Base-by-base conservation (phyloP, 2,329 filamentous ascomycete species). In the Moelleriella libera region DNA sequence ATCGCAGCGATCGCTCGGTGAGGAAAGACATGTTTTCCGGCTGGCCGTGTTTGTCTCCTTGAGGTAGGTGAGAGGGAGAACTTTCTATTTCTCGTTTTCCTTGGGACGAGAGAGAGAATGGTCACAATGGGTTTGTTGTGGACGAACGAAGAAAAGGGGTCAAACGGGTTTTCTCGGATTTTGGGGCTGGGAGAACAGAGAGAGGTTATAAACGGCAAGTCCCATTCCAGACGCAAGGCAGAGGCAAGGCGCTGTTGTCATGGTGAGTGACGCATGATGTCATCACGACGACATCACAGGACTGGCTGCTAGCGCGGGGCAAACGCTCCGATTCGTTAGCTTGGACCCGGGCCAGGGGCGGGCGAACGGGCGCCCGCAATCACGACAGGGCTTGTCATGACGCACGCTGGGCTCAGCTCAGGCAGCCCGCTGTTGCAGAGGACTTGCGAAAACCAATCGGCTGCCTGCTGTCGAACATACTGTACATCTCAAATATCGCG, bases 11-110 rank as follows among this genome's bases (percentile, higher is more conserved):
- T 50, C 64, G 59, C 57, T 72, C 61, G 50, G 72, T 68, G 63
- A 78, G 62, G 63, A 72, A 73, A 46, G 75, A 76, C 75, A 80
- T 79, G 21, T 21, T 21, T 21, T 21, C 21, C 3, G 21, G 21
- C 21, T 21, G 21, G 21, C 21, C 21, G 21, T 21, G 21, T 21
- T 21, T 21, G 21, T 21, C 21, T 21, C 21, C 21, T 21, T 21
- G 21, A 21, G 21, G 21, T 21, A 21, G 21, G 21, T 21, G 21
- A 21, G 21, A 21, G 21, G 21, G 21, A 21, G 21, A 21, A 21
- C 21, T 21, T 21, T 21, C 21, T 21, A 3, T 21, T 21, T 21
- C 21, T 21, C 21, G 21, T 21, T 21, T 21, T 21, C 3, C 21
- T 21, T 21, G 21, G 21, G 21, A 21, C 21, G 21, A 21, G 51